Evolutionary conservation across 192 early-diverging fungal genomes (phyloP).

Genomic region (Gonapodya prolifera): DNA sequence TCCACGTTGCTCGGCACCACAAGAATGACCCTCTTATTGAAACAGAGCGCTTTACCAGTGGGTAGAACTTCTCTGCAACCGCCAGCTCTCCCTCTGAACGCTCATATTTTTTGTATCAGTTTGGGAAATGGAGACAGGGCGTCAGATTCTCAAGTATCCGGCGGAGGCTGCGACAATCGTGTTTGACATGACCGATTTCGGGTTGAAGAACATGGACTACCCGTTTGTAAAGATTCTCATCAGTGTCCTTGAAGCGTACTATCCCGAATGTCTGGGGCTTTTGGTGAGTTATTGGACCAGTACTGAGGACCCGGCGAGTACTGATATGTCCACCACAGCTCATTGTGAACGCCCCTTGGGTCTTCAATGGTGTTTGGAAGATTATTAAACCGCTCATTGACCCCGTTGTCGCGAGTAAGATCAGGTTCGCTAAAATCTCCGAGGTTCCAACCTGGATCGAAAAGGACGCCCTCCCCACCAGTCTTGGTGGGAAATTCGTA

Average conservation of each 20-base stretch:
- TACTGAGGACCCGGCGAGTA: too few relatives aligned
- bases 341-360: conserved; percentile 79
- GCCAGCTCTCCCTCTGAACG: neutral
- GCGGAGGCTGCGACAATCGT: conserved; percentile 53
- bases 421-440: conserved; percentile 52
- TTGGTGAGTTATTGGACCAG: conserved; percentile 21
- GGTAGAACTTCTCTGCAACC: neutral
- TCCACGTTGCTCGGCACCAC: conserved; percentile 38
- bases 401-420: conserved; percentile 78
- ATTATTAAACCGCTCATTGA: conserved; percentile 73
- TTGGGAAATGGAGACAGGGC: conserved; percentile 38
- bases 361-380: conserved; percentile 76
- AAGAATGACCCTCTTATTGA: conserved; percentile 19
- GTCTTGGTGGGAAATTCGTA: conserved; percentile 44
- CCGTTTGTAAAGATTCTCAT: conserved; percentile 63
- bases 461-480: conserved; percentile 36
- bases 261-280: conserved; percentile 75
- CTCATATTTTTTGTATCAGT: conserved; percentile 11
- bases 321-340: too few relatives aligned
- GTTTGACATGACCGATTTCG: conserved; percentile 70
- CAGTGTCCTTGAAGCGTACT: conserved; percentile 72
- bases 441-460: conserved; percentile 54
- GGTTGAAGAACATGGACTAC: conserved; percentile 49
- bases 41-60: conserved; percentile 13
- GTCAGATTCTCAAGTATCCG: conserved; percentile 34